Percentiles rank a stretch among this genome's conserved stretches.
Conservation (phyloP, 768 basidiomycete species). For the Macrolepiota fuliginosa region DNA sequence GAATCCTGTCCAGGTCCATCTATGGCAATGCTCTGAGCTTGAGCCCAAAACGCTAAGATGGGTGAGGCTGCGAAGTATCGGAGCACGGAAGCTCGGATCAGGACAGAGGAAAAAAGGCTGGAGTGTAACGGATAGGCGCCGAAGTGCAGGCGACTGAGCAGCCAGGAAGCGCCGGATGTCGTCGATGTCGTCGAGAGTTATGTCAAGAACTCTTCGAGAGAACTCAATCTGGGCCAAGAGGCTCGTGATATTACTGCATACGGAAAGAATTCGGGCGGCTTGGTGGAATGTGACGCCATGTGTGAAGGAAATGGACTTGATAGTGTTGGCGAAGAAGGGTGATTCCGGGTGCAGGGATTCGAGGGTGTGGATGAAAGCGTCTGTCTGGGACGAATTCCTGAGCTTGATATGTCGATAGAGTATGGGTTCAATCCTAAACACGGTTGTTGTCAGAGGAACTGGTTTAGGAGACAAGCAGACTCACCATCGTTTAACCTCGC, state of each 20-base stretch:
- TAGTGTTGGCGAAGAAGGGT: background rate
- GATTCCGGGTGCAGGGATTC: background rate
- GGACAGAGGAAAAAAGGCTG: slow-evolving; percentile 8
- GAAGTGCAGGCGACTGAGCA: background rate
- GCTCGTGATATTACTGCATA: background rate
- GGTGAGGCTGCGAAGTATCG: slow-evolving; percentile 3
- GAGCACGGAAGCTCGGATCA: slow-evolving; percentile 4
- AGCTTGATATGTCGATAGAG: slow-evolving; percentile 11
- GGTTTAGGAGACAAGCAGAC: background rate
- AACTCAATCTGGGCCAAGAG: slow-evolving; percentile 1
- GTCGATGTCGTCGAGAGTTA: slow-evolving; percentile 4
- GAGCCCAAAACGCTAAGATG: slow-evolving; percentile 9
- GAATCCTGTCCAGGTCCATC: slow-evolving; percentile 3
- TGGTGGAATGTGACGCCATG: slow-evolving; percentile 11
- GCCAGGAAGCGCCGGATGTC: slow-evolving; percentile 5
- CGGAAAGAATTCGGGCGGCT: slow-evolving; percentile 7
- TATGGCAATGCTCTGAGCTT: background rate
- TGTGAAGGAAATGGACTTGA: slow-evolving; percentile 11
- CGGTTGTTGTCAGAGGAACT: background rate
- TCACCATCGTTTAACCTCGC: slow-evolving; percentile 10
- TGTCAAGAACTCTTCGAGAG: background rate
- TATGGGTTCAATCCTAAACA: slow-evolving; percentile 7
- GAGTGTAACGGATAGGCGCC: slow-evolving; percentile 2
- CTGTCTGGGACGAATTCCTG: background rate
- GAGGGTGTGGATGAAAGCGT: slow-evolving; percentile 10